Evolutionary conservation across 768 basidiomycete species (phyloP).

Genomic region (Mycena olivaceomarginata): DNA sequence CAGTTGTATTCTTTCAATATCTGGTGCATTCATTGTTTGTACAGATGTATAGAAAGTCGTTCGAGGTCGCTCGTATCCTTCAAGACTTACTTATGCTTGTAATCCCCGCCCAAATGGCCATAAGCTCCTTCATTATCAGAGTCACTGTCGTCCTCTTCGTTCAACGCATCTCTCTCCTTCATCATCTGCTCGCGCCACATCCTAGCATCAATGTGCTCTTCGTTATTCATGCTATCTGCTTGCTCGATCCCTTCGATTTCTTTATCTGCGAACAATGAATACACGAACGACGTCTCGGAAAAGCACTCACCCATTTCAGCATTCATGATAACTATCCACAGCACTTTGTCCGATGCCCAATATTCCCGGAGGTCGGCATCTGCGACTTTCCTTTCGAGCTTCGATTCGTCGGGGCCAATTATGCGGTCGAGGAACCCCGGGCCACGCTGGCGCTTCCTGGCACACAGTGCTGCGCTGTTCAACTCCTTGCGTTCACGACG

Average conservation of each 20-base stretch:
- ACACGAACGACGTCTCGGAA: not conserved
- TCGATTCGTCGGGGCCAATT: conserved; percentile 35
- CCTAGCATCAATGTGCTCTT: conserved; percentile 21
- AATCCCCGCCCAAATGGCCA: not conserved
- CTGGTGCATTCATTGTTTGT: not conserved
- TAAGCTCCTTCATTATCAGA: conserved; percentile 11
- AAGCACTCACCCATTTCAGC: conserved; percentile 41
- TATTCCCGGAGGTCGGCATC: conserved; percentile 48
- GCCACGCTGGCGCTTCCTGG: conserved; percentile 22
- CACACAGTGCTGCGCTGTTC: conserved; percentile 14
- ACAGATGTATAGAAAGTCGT: too few relatives aligned
- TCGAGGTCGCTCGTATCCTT: too few relatives aligned
- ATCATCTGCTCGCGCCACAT: conserved; percentile 31
- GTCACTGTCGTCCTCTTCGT: conserved; percentile 30
- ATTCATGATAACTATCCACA: conserved; percentile 52
- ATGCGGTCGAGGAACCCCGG: conserved; percentile 17
- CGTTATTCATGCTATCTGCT: conserved; percentile 38
- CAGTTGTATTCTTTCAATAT: not conserved
- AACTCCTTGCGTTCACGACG: conserved; percentile 29
- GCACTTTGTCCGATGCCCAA: conserved; percentile 41
- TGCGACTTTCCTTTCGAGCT: conserved; percentile 41
- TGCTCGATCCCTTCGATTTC: conserved; percentile 43
- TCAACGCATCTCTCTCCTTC: conserved; percentile 32
- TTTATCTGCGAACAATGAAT: conserved; percentile 33
- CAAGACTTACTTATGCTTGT: not conserved